Percentiles rank a stretch among this genome's conserved stretches.
These are phyloP conservation scores for Russula olivacea DNA, from an alignment of 768 basidiomycete species.

Conservation along the genomic window DNA sequence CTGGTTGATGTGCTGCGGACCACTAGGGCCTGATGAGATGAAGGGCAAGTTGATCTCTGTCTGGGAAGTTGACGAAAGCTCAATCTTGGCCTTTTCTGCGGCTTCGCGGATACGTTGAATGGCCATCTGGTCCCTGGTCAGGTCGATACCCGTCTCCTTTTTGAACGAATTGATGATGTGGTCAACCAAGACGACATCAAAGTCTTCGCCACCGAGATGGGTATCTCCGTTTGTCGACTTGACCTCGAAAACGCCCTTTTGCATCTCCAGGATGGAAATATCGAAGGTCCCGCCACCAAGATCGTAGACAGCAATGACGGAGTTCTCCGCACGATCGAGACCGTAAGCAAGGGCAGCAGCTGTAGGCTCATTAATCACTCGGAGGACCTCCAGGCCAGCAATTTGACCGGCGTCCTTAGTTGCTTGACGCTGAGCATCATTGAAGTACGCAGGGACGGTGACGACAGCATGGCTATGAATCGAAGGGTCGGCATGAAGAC, in stretches of 20 bases:
- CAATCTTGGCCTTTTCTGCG: conserved; percentile 99
- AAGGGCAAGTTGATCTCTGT: conserved; percentile 98
- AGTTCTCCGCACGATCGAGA: conserved; percentile 74
- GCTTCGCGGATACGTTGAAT: conserved; percentile 99
- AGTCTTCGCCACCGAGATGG: conserved; percentile 94
- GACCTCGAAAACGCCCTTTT: conserved; percentile 99
- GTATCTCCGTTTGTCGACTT: conserved; percentile 99
- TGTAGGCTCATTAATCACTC: conserved; percentile 98
- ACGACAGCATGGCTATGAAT: conserved; percentile 70
- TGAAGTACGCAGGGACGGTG: conserved; percentile 98
- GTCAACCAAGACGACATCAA: conserved; percentile 86
- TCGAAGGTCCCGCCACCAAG: conserved; percentile 98
- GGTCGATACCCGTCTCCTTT: conserved; percentile 81
- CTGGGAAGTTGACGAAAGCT: conserved; percentile 88
- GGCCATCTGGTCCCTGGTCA: conserved; percentile 86
- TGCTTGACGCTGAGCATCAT: conserved; percentile 98
- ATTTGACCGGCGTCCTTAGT: conserved; percentile 98
- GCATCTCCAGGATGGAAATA: conserved; percentile 99
- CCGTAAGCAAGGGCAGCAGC: conserved; percentile 98
- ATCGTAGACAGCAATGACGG: conserved; percentile 97
- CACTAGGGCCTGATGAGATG: conserved; percentile 92
- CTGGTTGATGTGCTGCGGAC: conserved; percentile 95
- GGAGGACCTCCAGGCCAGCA: conserved; percentile 93
- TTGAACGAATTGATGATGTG: conserved; percentile 88
- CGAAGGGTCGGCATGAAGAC: conserved; percentile 6